Conservation (phyloP, 495 filamentous ascomycete genomes). For the Penicillium waksmanii region DNA sequence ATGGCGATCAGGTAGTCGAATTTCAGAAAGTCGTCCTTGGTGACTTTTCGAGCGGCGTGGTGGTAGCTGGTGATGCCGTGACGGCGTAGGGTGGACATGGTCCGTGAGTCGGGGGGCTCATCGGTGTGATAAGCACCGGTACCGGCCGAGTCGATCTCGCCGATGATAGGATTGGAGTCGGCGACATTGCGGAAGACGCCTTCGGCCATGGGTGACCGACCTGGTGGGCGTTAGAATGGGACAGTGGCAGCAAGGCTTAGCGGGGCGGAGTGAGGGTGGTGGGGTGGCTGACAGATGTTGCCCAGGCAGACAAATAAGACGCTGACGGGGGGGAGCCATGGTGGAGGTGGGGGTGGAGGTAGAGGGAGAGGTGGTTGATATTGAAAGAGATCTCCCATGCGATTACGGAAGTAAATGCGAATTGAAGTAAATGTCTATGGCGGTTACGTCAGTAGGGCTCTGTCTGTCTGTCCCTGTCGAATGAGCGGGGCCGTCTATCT, state of each 20-base stretch:
- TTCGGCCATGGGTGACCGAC: constrained; percentile 91
- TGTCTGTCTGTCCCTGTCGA: too few species aligned
- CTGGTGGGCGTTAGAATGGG: constrained; percentile 23
- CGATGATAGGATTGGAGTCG: constrained; percentile 60
- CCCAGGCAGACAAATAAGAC: constrained; percentile 96
- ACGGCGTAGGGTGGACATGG: constrained; percentile 74
- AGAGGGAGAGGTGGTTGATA: constrained; percentile 15
- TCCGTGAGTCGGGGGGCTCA: constrained; percentile 76
- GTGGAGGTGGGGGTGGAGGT: constrained; percentile 17
- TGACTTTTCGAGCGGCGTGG: constrained; percentile 78
- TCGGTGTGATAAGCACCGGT: constrained; percentile 83
- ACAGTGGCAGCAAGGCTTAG: neutral
- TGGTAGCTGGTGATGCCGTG: constrained; percentile 76
- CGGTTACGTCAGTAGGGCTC: too few species aligned
- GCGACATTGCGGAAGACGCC: constrained; percentile 81
- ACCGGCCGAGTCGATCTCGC: constrained; percentile 82
- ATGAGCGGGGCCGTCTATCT: constrained; percentile 9
- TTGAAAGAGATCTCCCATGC: neutral
- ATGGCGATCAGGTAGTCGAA: constrained; percentile 97
- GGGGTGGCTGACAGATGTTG: constrained; percentile 76
- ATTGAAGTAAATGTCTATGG: too few species aligned
- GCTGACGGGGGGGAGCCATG: constrained; percentile 54
- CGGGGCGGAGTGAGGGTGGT: constrained; percentile 6
- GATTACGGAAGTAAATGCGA: too few species aligned
- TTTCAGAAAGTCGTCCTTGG: constrained; percentile 68